Evolutionary conservation across 371 early-diverging fungal species (phyloP).

Genomic region (Sporodiniella umbellata): DNA sequence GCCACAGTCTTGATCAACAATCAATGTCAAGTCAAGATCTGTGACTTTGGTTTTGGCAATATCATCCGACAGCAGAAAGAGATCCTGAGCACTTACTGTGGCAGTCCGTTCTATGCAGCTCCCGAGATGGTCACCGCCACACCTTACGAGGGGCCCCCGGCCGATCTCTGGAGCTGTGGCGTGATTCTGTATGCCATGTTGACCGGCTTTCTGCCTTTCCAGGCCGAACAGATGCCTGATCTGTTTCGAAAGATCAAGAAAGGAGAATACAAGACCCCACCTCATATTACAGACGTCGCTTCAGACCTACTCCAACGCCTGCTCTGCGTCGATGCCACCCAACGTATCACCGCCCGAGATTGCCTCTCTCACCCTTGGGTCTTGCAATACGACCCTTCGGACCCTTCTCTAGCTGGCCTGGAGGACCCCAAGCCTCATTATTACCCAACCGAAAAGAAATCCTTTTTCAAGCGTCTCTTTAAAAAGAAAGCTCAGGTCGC

Average conservation of each 20-base stretch:
- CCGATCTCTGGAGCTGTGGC: constrained; percentile 81
- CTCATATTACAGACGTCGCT: constrained; percentile 36
- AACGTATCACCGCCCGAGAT: constrained; percentile 73
- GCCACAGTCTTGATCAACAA: constrained; percentile 66
- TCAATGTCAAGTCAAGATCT: constrained; percentile 68
- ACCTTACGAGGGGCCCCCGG: constrained; percentile 71
- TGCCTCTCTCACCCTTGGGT: constrained; percentile 81
- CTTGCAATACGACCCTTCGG: background rate
- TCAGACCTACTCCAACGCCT: constrained; percentile 54
- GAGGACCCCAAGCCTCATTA: background rate
- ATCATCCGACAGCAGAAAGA: constrained; percentile 75
- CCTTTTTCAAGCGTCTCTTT: constrained; percentile 14
- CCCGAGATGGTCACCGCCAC: constrained; percentile 80
- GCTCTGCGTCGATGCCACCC: constrained; percentile 52
- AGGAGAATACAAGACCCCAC: constrained; percentile 54
- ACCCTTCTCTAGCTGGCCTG: background rate
- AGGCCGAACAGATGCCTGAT: constrained; percentile 73
- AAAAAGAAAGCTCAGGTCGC: constrained; percentile 15
- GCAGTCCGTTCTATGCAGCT: constrained; percentile 89
- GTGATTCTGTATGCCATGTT: constrained; percentile 74
- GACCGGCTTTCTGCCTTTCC: constrained; percentile 77
- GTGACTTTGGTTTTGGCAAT: constrained; percentile 94
- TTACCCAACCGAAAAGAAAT: constrained; percentile 1
- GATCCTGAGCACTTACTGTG: constrained; percentile 91
- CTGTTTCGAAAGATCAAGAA: constrained; percentile 66